Evolutionary conservation across 306 rosid species (phyloP).

Genomic region (Inga laurina): DNA sequence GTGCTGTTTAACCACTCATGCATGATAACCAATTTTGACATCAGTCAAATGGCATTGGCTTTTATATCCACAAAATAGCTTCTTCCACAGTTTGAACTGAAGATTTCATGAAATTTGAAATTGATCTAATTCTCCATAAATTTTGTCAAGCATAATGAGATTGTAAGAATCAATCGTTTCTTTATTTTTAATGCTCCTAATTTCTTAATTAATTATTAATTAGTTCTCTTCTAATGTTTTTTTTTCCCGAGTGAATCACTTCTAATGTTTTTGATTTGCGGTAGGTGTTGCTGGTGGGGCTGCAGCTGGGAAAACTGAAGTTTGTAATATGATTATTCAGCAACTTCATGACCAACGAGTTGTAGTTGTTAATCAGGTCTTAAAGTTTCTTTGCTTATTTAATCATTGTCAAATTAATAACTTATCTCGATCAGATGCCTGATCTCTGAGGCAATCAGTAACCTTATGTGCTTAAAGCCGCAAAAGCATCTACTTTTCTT

Average conservation of each 20-base stretch:
- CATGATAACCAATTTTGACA: background rate
- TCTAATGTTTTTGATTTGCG: slow-evolving; percentile 17
- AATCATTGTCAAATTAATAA: background rate
- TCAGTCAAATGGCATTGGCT: slow-evolving; percentile 10
- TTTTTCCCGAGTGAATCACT: background rate
- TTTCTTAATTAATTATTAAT: background rate
- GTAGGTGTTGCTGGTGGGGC: slow-evolving; percentile 98
- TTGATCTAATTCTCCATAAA: background rate
- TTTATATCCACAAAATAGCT: background rate
- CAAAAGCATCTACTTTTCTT: background rate
- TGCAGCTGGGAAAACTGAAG: slow-evolving; percentile 95
- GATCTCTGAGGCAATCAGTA: background rate
- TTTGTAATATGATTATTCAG: slow-evolving; percentile 97
- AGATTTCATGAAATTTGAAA: slow-evolving; percentile 21
- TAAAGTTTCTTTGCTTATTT: slow-evolving; percentile 1
- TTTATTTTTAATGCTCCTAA: slow-evolving; percentile 9
- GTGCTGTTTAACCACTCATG: background rate
- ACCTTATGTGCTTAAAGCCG: background rate
- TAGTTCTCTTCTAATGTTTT: background rate
- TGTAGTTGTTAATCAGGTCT: slow-evolving; percentile 95
- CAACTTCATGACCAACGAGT: slow-evolving; percentile 99
- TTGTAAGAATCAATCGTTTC: background rate
- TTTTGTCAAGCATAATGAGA: background rate
- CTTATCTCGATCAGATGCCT: background rate
- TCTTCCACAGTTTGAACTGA: background rate